Conservation (phyloP, 768 basidiomycete species). For the Boletellus sp. region DNA sequence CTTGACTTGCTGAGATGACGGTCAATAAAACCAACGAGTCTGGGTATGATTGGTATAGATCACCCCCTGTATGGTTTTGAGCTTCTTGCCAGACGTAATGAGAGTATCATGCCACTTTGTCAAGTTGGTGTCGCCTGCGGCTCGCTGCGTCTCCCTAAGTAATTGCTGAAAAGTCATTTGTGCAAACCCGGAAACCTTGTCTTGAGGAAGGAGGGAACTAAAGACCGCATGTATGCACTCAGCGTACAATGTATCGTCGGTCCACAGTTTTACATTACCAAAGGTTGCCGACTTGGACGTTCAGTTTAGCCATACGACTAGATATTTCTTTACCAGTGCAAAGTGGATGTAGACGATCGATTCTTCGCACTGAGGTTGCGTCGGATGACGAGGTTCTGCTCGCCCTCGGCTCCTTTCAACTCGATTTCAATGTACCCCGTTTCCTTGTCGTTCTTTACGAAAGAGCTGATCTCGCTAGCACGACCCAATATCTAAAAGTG, state of each 20-base stretch:
- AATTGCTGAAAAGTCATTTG: slow-evolving; percentile 82
- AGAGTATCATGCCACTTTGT: slow-evolving; percentile 81
- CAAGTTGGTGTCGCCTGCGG: slow-evolving; percentile 80
- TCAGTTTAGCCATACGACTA: slow-evolving; percentile 54
- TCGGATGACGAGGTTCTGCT: slow-evolving; percentile 75
- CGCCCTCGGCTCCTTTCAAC: slow-evolving; percentile 65
- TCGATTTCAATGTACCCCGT: slow-evolving; percentile 87
- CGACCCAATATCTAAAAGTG: slow-evolving; percentile 72
- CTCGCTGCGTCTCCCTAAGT: slow-evolving; percentile 83
- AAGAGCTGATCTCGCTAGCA: slow-evolving; percentile 69
- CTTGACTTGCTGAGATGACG: slow-evolving; percentile 41
- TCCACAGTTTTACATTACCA: slow-evolving; percentile 53
- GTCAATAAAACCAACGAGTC: background rate
- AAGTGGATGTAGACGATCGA: slow-evolving; percentile 57
- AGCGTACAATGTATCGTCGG: background rate
- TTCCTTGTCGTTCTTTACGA: slow-evolving; percentile 76
- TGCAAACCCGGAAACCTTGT: slow-evolving; percentile 92
- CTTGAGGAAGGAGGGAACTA: slow-evolving; percentile 94
- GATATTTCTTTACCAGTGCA: slow-evolving; percentile 65
- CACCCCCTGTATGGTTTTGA: slow-evolving; percentile 55
- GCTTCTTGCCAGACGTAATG: slow-evolving; percentile 59
- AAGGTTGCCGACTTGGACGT: slow-evolving; percentile 90
- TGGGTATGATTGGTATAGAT: background rate
- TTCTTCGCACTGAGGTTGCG: slow-evolving; percentile 59
- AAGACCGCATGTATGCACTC: slow-evolving; percentile 2